Percentiles rank a stretch among this genome's conserved stretches.
Conservation (phyloP, 352 stramenopile species). For the Phytophthora tubulina region DNA sequence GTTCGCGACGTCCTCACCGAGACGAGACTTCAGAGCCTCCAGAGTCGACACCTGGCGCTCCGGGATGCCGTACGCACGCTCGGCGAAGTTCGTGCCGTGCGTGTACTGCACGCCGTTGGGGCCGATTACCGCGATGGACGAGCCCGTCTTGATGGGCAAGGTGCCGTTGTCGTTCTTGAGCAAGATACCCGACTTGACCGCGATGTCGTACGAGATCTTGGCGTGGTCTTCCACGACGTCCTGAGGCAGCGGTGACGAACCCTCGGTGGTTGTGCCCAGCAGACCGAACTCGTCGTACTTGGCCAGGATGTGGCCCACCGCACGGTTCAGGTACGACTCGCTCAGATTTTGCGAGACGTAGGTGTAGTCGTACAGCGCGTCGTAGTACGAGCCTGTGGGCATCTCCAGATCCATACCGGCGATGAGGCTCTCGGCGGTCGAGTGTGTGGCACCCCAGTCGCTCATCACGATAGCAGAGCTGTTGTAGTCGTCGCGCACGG, state of each 20-base stretch:
- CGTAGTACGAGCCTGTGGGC: slow-evolving; percentile 45
- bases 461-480: slow-evolving; percentile 45
- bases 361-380: slow-evolving; percentile 47
- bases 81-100: slow-evolving; percentile 45
- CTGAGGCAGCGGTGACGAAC: slow-evolving; percentile 30
- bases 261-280: slow-evolving; percentile 37
- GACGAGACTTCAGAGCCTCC: slow-evolving; percentile 36
- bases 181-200: slow-evolving; percentile 45
- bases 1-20: slow-evolving; percentile 38
- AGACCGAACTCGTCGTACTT: slow-evolving; percentile 48
- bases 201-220: slow-evolving; percentile 44
- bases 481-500: slow-evolving; percentile 45
- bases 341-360: slow-evolving; percentile 46
- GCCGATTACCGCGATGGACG: slow-evolving; percentile 43
- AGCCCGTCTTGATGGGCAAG: slow-evolving; percentile 27
- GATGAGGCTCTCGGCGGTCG: slow-evolving; percentile 41
- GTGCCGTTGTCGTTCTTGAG: slow-evolving; percentile 44
- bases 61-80: slow-evolving; percentile 42
- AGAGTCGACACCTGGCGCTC: slow-evolving; percentile 38
- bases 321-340: slow-evolving; percentile 46
- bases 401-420: slow-evolving; percentile 47
- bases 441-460: slow-evolving; percentile 43
- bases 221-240: slow-evolving; percentile 39
- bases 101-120: slow-evolving; percentile 48
- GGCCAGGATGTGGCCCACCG: slow-evolving; percentile 40